Percentiles rank a stretch among this genome's conserved stretches.
Evolutionary conservation across 345 rosid genomes (phyloP).

Genomic region (Gossypium australe): DNA sequence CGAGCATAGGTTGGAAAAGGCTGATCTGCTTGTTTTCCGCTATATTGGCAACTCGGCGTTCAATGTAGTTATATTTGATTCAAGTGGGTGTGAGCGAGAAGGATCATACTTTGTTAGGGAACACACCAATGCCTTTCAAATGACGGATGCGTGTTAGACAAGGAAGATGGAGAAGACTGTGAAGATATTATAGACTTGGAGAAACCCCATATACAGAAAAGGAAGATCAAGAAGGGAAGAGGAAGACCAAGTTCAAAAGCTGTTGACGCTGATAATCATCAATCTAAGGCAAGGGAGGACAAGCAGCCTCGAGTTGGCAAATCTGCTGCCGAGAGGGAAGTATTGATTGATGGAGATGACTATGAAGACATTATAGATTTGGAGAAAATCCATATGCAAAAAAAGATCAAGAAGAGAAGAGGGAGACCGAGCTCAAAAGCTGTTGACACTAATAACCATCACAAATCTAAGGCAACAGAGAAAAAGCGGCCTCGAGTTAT

Average conservation of each 20-base stretch:
- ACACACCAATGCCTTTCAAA: not conserved
- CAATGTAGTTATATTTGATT: not conserved
- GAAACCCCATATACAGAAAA: not conserved
- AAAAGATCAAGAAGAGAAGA: not conserved
- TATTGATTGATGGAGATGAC: not conserved
- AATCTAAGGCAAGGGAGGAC: not conserved
- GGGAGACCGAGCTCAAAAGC: not conserved
- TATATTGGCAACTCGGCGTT: conserved; percentile 1
- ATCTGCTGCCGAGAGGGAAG: not conserved
- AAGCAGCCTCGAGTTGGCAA: not conserved
- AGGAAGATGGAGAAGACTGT: not conserved
- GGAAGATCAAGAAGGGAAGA: not conserved
- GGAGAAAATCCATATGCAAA: not conserved
- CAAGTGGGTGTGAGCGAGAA: not conserved
- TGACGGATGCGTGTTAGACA: not conserved
- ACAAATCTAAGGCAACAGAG: not conserved
- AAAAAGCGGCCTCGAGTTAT: not conserved
- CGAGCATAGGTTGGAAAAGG: not conserved
- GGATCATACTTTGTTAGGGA: conserved; percentile 4
- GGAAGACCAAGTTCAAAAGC: not conserved
- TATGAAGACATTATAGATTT: too few relatives aligned
- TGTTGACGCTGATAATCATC: not conserved
- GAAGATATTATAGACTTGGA: not conserved
- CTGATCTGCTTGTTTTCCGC: conserved; percentile 1
- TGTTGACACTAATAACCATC: not conserved